Evolutionary conservation across 352 stramenopile species (phyloP), one percentile per base, ranked within the genome.

Genomic region (Phytopythium montanum): DNA sequence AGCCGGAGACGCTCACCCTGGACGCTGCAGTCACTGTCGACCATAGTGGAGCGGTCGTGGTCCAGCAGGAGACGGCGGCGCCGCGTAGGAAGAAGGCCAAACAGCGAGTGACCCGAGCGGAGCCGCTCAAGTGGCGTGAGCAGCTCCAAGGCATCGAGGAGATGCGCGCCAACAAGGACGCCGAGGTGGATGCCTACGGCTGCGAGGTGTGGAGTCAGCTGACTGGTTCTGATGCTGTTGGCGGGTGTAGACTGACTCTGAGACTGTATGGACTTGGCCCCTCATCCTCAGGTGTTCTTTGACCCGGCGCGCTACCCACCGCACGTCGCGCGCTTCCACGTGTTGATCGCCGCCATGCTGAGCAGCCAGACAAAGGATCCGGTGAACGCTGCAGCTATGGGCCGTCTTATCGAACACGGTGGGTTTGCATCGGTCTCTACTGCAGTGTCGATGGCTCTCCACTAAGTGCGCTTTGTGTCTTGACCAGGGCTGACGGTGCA

Each of bases 351-450:
- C n/a, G 85, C 98, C 14, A 98, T 99, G 94, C 76, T 99, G 44
- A 98, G 89, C 50, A 97, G 84, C 65, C 97, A 99, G 72, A 99
- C 96, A 0, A 99, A 99, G 68, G 97, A 99, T 74, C 90, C 90
- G 2, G 79, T 98, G 19, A 92, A 85, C 33, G 79, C 81, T 21
- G 83, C 81, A 52, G 87, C 79, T 38, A 86, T 95, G 85, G 65
- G 62, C 33, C 69, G 88, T 19, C 68, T 94, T 42, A 77, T 83
- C 44, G 60, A 63, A 10, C 70, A 85, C 79, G 65, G 83, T 86
- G n/a, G 26, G 38, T 38, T 14, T 44, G 28, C 1, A 49, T 25
- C 51, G 31, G 18, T 33, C 50, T 44, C 1, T n/a, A 16, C 34
- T 49, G 41, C n/a, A 39, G n/a, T 48, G 18, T 5, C 14, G 39